phyloP scores from a whole-genome alignment of 768 basidiomycete species.

The Suillus placidus region DNA sequence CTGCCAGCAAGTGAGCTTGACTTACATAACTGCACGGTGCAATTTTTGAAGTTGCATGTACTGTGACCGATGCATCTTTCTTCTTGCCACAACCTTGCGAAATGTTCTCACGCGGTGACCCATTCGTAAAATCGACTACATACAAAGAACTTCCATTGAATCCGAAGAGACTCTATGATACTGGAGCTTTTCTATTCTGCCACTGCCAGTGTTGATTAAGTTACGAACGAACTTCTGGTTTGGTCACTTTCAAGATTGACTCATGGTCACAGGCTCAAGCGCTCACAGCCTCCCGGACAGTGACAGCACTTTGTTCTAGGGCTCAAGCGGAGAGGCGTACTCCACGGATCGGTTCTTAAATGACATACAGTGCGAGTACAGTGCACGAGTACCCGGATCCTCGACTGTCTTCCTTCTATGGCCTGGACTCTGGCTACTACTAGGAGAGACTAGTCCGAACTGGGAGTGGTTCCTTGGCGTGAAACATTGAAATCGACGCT shows the following conservation, averaged over 20 bases:
- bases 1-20: slow-evolving; percentile 1
- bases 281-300: background rate
- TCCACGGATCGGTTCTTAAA: background rate
- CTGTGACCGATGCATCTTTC: background rate
- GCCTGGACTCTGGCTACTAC: background rate
- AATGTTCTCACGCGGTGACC: background rate
- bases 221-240: background rate
- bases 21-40: background rate
- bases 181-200: background rate
- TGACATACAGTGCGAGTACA: background rate
- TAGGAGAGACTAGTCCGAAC: background rate
- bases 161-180: background rate
- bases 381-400: background rate
- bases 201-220: background rate
- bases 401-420: background rate
- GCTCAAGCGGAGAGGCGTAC: background rate
- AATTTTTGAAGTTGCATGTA: background rate
- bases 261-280: background rate
- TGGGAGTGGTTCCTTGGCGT: background rate
- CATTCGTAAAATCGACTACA: background rate
- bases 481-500: background rate
- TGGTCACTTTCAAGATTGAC: background rate
- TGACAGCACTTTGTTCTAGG: background rate
- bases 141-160: background rate
- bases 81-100: slow-evolving; percentile 1